Evolutionary conservation across 306 rosid species (phyloP).

Genomic region (Heteromeles arbutifolia): DNA sequence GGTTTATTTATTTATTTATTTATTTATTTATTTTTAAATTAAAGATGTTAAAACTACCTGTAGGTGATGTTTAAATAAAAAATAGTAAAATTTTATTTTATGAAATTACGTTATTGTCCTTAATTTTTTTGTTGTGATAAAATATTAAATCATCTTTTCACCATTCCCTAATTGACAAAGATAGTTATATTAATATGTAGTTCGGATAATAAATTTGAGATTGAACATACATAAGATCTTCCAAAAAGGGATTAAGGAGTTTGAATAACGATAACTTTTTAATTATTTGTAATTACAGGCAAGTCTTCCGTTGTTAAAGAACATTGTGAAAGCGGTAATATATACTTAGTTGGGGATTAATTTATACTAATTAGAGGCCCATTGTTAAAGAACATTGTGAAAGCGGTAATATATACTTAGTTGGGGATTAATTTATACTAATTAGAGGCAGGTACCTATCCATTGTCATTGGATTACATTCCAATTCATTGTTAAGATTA

Average conservation of each 20-base stretch:
- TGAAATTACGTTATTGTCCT: too few relatives aligned
- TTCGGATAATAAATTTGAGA: neutral
- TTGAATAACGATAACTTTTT: neutral
- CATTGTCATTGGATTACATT: neutral
- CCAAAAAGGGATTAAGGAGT: neutral
- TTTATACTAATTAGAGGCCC: neutral
- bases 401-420: too few relatives aligned
- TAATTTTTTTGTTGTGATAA: too few relatives aligned
- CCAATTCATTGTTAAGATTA: neutral
- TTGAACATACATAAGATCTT: neutral
- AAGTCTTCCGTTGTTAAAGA: neutral
- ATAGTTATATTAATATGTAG: too few relatives aligned
- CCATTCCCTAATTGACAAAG: rapidly evolving
- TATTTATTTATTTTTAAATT: too few relatives aligned
- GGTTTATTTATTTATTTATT: too few relatives aligned
- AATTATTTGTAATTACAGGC: neutral
- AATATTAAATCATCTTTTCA: too few relatives aligned
- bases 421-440: neutral
- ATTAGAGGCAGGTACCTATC: neutral
- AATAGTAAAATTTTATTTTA: too few relatives aligned
- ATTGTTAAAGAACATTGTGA: neutral
- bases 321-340: neutral
- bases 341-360: neutral
- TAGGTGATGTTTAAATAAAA: too few relatives aligned
- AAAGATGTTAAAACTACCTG: too few relatives aligned